Conservation (phyloP, 345 rosid genomes). For the Melaleuca alternifolia region DNA sequence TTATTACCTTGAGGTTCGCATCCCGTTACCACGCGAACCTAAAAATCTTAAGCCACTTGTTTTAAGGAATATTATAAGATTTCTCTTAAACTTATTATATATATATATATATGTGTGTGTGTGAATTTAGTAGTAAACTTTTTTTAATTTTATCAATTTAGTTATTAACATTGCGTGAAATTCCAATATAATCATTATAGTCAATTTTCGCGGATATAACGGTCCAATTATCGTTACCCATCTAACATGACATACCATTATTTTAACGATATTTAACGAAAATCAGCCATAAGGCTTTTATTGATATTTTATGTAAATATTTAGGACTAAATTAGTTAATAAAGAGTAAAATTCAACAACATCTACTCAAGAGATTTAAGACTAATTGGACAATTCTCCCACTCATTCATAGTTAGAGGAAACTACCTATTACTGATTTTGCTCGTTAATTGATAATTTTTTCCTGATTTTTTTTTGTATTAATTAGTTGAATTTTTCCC, state of each 20-base stretch:
- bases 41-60: background rate
- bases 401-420: background rate
- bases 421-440: background rate
- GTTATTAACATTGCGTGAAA: rapidly evolving
- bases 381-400: background rate
- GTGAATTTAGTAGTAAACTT: rapidly evolving
- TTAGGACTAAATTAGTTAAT: background rate
- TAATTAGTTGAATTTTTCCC: background rate
- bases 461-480: background rate
- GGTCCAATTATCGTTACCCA: background rate
- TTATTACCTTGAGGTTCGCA: background rate
- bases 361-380: background rate
- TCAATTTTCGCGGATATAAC: background rate
- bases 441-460: background rate
- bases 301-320: rapidly evolving
- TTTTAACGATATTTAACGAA: background rate
- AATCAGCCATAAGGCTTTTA: rapidly evolving
- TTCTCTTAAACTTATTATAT: background rate
- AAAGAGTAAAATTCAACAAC: background rate
- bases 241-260: background rate
- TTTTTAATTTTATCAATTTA: background rate
- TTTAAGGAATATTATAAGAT: background rate
- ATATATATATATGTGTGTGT: background rate
- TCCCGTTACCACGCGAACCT: background rate
- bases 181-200: background rate